Evolutionary conservation across 345 rosid genomes (phyloP).

Genomic region (Eucalyptus pauciflora): DNA sequence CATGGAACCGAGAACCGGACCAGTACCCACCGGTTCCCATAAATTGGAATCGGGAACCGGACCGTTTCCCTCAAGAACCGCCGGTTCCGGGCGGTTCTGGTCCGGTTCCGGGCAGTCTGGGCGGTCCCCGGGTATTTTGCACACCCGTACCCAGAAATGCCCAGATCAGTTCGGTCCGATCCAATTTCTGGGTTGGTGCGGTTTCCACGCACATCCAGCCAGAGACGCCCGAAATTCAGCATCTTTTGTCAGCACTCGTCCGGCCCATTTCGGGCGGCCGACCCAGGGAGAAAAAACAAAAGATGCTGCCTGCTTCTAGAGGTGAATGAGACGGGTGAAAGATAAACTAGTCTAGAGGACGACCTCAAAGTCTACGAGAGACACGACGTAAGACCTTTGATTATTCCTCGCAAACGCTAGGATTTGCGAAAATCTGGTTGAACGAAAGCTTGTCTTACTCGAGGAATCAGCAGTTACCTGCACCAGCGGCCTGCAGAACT

Average conservation of each 20-base stretch:
- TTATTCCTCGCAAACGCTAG: not conserved
- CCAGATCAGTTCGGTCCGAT: not conserved
- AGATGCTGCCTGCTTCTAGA: not conserved
- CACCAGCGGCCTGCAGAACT: not conserved
- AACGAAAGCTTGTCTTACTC: not conserved
- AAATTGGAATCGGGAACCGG: too few species aligned
- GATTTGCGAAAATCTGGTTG: not conserved
- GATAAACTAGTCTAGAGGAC: not conserved
- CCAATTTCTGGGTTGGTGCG: not conserved
- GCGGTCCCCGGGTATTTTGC: too few species aligned
- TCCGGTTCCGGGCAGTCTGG: too few species aligned
- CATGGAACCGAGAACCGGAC: too few species aligned
- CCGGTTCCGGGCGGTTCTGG: too few species aligned
- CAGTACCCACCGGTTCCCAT: too few species aligned
- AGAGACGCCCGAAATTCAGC: not conserved
- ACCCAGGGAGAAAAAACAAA: not conserved
- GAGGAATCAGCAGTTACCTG: not conserved
- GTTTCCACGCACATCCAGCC: not conserved
- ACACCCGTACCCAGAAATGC: too few species aligned
- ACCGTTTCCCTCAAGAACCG: too few species aligned
- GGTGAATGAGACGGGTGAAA: not conserved
- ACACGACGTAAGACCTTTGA: not conserved
- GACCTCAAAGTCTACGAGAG: not conserved
- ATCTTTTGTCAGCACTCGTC: not conserved
- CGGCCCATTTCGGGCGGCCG: not conserved